A percentile compares a stretch with the other conserved stretches of the same genome.
Conservation (phyloP, 345 rosid species). For the Camelina neglecta region DNA sequence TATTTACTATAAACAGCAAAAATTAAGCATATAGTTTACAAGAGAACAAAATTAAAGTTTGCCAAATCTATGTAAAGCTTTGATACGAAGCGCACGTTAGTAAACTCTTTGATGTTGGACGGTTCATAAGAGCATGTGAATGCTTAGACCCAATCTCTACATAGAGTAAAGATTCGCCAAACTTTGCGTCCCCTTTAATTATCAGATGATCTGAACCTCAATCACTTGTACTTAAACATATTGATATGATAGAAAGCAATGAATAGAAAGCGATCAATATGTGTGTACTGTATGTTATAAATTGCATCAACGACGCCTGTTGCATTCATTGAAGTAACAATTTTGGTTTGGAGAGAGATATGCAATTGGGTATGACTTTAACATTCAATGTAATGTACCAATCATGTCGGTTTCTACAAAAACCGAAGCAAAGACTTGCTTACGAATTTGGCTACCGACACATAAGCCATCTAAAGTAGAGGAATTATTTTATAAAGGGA, state of each 20-base stretch:
- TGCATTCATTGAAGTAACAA: neutral
- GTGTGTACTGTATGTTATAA: neutral
- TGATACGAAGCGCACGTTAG: conserved; percentile 33
- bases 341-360: neutral
- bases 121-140: conserved; percentile 36
- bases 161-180: conserved; percentile 21
- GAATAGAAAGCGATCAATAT: too few species aligned
- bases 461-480: neutral
- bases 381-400: neutral
- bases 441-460: neutral
- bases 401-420: conserved; percentile 7
- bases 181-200: conserved; percentile 36
- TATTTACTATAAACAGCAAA: neutral
- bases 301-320: neutral
- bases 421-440: neutral
- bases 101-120: conserved; percentile 32
- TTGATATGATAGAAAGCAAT: neutral
- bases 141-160: conserved; percentile 26
- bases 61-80: conserved; percentile 33
- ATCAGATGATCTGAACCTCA: neutral
- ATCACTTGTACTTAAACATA: neutral
- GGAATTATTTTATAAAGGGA: too few species aligned
- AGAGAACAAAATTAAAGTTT: neutral
- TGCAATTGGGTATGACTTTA: neutral
- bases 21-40: too few species aligned